Evolutionary conservation across 148 eudicot genomes (phyloP).

Genomic region (Camellia japonica): DNA sequence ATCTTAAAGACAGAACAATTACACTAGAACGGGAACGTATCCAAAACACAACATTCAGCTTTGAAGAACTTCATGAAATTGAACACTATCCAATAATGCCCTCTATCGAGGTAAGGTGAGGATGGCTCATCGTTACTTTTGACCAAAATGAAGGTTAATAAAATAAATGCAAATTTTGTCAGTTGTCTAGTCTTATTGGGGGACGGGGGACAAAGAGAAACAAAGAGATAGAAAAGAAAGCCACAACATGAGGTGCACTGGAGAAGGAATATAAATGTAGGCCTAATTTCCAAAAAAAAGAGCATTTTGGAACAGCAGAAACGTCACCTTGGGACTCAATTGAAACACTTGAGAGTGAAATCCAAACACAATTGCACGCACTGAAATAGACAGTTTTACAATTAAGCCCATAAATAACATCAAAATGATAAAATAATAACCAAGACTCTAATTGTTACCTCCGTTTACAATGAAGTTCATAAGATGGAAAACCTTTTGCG

Average conservation of each 20-base stretch:
- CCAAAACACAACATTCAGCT: neutral
- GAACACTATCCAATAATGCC: neutral
- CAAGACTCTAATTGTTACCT: constrained; percentile 42
- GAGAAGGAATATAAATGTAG: neutral
- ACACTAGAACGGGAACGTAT: neutral
- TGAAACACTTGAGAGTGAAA: constrained; percentile 61
- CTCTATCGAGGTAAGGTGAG: too few species aligned
- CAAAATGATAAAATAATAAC: constrained; percentile 1
- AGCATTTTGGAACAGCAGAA: neutral
- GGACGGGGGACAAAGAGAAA: neutral
- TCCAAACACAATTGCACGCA: constrained; percentile 81
- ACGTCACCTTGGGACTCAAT: constrained; percentile 66
- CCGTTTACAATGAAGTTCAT: constrained; percentile 93
- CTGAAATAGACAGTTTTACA: constrained; percentile 39
- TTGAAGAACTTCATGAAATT: neutral
- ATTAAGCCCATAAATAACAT: constrained; percentile 1
- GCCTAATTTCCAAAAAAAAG: neutral
- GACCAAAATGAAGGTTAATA: neutral
- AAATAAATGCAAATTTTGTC: too few species aligned
- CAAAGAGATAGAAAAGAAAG: neutral
- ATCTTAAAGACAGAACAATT: neutral
- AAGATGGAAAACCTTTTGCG: constrained; percentile 87
- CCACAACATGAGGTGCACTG: neutral
- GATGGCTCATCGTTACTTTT: too few species aligned
- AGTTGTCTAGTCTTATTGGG: too few species aligned